Evolutionary conservation across 106 monocot genomes (phyloP).

Genomic region (Gastrodia elata): DNA sequence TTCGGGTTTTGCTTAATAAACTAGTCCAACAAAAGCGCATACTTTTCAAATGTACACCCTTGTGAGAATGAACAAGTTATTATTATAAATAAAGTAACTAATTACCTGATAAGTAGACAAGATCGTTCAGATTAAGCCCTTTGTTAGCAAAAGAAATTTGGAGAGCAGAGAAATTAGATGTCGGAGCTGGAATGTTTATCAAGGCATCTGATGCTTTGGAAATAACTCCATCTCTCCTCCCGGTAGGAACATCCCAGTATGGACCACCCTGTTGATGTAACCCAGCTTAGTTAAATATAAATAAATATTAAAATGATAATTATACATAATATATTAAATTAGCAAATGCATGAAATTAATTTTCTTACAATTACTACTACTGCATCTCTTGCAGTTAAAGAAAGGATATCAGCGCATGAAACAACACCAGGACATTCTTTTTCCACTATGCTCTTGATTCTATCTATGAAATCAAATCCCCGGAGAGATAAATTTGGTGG

Average conservation of each 20-base stretch:
- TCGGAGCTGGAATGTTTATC: conserved; percentile 25
- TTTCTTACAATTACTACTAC: conserved; percentile 24
- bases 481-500: conserved; percentile 32
- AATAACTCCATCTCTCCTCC: conserved; percentile 35
- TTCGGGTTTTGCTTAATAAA: too few relatives aligned
- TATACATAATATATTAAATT: background rate
- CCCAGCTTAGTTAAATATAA: background rate
- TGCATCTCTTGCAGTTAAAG: conserved; percentile 43
- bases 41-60: background rate
- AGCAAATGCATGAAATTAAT: background rate
- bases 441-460: conserved; percentile 35
- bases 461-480: conserved; percentile 45
- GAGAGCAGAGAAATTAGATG: conserved; percentile 29
- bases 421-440: conserved; percentile 44
- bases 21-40: too few relatives aligned
- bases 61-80: too few relatives aligned
- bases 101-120: conserved; percentile 39
- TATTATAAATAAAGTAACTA: background rate
- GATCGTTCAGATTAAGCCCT: conserved; percentile 27
- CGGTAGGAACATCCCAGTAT: conserved; percentile 37
- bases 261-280: conserved; percentile 23
- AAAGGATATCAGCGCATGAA: conserved; percentile 53
- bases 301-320: background rate
- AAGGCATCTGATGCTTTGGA: conserved; percentile 23
- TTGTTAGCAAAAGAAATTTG: conserved; percentile 24